Percentiles rank a stretch among this genome's conserved stretches.
Conservation (phyloP, 768 basidiomycete genomes). For the Leccinum sublutescens region DNA sequence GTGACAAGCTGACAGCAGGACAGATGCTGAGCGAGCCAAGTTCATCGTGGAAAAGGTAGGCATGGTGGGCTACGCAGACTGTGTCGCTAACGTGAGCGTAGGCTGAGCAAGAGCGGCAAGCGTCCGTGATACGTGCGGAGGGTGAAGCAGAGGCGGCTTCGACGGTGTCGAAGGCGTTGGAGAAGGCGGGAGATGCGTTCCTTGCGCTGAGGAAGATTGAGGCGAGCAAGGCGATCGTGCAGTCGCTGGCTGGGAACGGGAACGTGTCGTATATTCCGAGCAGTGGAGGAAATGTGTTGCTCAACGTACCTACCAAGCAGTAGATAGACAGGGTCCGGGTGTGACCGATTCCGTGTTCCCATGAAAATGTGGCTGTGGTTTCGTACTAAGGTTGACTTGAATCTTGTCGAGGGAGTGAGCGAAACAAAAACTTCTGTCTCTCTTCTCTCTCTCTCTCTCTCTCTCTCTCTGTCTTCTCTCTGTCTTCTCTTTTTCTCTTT, state of each 20-base stretch:
- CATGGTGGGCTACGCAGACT: not conserved
- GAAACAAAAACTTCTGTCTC: constrained; percentile 12
- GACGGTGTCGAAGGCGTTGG: constrained; percentile 87
- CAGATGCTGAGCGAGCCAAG: constrained; percentile 98
- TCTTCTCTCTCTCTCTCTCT: constrained; percentile 18
- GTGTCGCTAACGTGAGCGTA: constrained; percentile 35
- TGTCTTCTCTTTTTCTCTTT: constrained; percentile 32
- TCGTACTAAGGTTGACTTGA: constrained; percentile 17
- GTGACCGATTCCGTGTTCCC: constrained; percentile 22
- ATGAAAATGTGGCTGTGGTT: constrained; percentile 26
- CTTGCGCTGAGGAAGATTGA: constrained; percentile 95
- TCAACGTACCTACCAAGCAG: constrained; percentile 69
- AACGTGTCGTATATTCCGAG: constrained; percentile 92
- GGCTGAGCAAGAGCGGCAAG: constrained; percentile 99
- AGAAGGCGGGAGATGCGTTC: constrained; percentile 95
- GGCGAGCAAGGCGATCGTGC: constrained; percentile 95
- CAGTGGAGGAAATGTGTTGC: constrained; percentile 72
- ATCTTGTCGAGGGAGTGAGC: constrained; percentile 23
- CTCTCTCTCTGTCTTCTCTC: constrained; percentile 14
- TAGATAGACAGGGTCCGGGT: constrained; percentile 13
- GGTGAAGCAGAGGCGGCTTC: constrained; percentile 97
- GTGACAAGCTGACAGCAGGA: constrained; percentile 14
- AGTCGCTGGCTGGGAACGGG: constrained; percentile 71
- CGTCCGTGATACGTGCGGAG: constrained; percentile 95
- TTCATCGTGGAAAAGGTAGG: constrained; percentile 97